Evolutionary conservation across 2,329 filamentous ascomycete species (phyloP).

Genomic region (Mycosphaerella arachidis): DNA sequence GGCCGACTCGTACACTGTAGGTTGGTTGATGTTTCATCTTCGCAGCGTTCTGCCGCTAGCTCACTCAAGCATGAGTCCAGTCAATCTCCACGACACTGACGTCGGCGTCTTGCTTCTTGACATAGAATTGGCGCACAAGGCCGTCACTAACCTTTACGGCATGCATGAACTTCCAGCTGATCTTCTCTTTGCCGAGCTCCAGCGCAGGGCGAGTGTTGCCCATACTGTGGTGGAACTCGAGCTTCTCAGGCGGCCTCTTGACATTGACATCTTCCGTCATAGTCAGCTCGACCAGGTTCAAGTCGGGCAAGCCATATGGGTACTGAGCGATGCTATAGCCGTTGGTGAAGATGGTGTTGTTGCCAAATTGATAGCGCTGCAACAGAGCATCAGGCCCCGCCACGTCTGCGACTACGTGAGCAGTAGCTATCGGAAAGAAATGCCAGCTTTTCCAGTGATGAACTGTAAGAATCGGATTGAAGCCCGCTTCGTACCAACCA

Average conservation of each 20-base stretch:
- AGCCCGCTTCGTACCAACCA: constrained; percentile 29
- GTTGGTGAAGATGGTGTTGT: constrained; percentile 26
- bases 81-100: constrained; percentile 28
- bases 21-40: background rate
- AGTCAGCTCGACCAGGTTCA: constrained; percentile 26
- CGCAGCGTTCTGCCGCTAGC: background rate
- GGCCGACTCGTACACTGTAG: background rate
- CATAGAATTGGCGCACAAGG: constrained; percentile 29
- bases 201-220: constrained; percentile 23
- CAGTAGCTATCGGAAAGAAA: constrained; percentile 20
- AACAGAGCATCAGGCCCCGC: constrained; percentile 26
- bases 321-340: constrained; percentile 26
- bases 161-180: constrained; percentile 24
- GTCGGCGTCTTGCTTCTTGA: constrained; percentile 13
- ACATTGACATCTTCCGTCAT: constrained; percentile 25
- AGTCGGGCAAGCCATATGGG: constrained; percentile 25
- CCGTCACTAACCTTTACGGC: constrained; percentile 18
- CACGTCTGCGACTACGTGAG: constrained; percentile 24
- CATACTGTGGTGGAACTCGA: constrained; percentile 25
- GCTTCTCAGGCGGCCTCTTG: constrained; percentile 10
- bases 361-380: constrained; percentile 25
- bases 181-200: constrained; percentile 23
- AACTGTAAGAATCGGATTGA: constrained; percentile 22
- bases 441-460: constrained; percentile 32
- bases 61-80: constrained; percentile 19